Evolutionary conservation across 1,284 basidiomycete species (phyloP).

Genomic region (Sporisorium scitamineum): DNA sequence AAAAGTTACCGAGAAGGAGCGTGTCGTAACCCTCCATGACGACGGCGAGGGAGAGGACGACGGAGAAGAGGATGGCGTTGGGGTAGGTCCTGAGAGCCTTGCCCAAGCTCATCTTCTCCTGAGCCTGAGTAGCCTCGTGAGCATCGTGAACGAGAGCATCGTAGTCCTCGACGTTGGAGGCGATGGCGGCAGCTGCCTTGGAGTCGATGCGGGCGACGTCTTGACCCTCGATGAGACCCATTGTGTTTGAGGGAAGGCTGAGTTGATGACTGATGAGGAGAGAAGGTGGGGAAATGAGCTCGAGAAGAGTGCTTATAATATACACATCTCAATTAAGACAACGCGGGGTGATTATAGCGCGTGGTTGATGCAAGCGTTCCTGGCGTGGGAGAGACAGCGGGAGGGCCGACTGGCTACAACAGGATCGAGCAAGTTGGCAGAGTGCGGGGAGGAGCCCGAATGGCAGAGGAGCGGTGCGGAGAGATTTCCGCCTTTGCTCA

Average conservation of each 20-base stretch:
- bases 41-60: constrained; percentile 71
- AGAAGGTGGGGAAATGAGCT: constrained; percentile 6
- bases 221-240: constrained; percentile 23
- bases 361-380: constrained; percentile 8
- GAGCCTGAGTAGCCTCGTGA: constrained; percentile 66
- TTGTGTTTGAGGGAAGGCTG: constrained; percentile 13
- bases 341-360: constrained; percentile 12
- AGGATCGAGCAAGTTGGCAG: constrained; percentile 14
- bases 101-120: constrained; percentile 70
- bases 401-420: not conserved
- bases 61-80: constrained; percentile 71
- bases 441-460: constrained; percentile 8
- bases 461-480: constrained; percentile 20
- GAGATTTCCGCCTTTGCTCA: constrained; percentile 2
- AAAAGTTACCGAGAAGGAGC: constrained; percentile 66
- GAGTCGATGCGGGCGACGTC: constrained; percentile 59
- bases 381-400: constrained; percentile 1
- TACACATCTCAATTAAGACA: constrained; percentile 7
- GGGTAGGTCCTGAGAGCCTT: constrained; percentile 71
- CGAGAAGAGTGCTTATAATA: constrained; percentile 26
- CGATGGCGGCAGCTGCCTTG: constrained; percentile 52
- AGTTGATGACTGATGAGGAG: constrained; percentile 11
- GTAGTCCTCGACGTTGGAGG: constrained; percentile 60
- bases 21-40: constrained; percentile 71
- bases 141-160: constrained; percentile 69